Evolutionary conservation across 257 asterid species (phyloP).

Genomic region (Solanum peruvianum): DNA sequence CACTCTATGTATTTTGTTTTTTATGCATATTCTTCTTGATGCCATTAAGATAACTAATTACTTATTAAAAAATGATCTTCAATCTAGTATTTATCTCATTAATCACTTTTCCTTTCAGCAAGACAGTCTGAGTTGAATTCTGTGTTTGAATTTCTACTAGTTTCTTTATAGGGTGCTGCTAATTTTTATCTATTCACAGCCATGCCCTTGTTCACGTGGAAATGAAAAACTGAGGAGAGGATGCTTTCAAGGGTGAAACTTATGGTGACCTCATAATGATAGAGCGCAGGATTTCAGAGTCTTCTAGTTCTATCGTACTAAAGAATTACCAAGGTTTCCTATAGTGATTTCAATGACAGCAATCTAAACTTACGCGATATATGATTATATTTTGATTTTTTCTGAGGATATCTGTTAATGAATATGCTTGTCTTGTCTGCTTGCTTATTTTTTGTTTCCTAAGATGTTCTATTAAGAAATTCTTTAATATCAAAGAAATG

Average conservation of each 20-base stretch:
- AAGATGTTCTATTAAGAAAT: background rate
- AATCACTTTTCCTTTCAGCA: background rate
- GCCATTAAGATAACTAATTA: background rate
- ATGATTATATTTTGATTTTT: background rate
- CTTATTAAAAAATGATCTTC: background rate
- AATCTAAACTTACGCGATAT: background rate
- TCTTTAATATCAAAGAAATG: background rate
- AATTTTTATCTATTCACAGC: conserved; percentile 26
- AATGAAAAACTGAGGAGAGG: conserved; percentile 81
- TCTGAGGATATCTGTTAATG: background rate
- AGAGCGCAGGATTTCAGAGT: conserved; percentile 71
- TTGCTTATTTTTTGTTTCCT: background rate
- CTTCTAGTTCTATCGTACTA: conserved; percentile 42
- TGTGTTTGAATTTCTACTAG: background rate
- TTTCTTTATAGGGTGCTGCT: background rate
- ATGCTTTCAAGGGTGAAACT: conserved; percentile 73
- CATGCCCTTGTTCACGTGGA: conserved; percentile 81
- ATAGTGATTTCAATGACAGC: background rate
- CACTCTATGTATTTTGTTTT: background rate
- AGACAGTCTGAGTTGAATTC: background rate
- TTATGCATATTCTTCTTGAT: background rate
- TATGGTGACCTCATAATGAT: conserved; percentile 64
- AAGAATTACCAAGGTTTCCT: conserved; percentile 66
- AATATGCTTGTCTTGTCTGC: background rate
- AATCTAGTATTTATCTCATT: background rate